Conservation (phyloP, 495 filamentous ascomycete genomes). For the Daldinia childiae region DNA sequence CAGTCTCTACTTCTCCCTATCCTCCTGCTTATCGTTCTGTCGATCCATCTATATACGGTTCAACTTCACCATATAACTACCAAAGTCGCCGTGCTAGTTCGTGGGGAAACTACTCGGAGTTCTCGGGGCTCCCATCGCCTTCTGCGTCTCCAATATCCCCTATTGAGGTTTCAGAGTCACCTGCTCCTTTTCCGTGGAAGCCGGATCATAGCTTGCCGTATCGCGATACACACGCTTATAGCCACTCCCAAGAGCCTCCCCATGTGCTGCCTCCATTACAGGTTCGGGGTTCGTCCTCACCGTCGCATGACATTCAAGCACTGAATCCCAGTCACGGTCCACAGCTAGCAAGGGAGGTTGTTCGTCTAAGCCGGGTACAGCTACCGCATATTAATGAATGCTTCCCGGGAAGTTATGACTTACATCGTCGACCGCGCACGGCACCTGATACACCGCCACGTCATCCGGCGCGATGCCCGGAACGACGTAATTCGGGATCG, state of each 20-base stretch:
- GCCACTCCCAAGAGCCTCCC: neutral
- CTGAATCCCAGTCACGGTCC: neutral
- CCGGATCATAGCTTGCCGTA: neutral
- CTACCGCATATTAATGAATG: neutral
- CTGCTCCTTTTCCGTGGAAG: conserved; percentile 30
- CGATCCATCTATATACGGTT: conserved; percentile 3
- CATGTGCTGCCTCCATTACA: conserved; percentile 45
- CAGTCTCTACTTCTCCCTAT: neutral
- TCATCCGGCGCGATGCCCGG: neutral
- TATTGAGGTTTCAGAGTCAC: conserved; percentile 68
- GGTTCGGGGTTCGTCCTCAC: neutral
- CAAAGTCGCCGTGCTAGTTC: neutral
- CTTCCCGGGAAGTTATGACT: neutral
- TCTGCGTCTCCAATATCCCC: conserved; percentile 65
- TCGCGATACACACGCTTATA: neutral
- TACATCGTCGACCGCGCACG: neutral
- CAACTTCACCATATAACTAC: conserved; percentile 12
- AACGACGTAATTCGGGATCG: neutral
- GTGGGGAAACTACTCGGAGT: neutral
- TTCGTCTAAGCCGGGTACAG: neutral
- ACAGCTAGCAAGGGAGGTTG: neutral
- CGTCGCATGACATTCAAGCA: neutral
- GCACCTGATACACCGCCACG: neutral
- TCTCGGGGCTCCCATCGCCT: conserved; percentile 73
- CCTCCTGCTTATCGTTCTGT: neutral